A percentile compares a stretch with the other conserved stretches of the same genome.
These are phyloP conservation scores for Suillus weaverae DNA, from an alignment of 768 basidiomycete species.

Conservation along the genomic window DNA sequence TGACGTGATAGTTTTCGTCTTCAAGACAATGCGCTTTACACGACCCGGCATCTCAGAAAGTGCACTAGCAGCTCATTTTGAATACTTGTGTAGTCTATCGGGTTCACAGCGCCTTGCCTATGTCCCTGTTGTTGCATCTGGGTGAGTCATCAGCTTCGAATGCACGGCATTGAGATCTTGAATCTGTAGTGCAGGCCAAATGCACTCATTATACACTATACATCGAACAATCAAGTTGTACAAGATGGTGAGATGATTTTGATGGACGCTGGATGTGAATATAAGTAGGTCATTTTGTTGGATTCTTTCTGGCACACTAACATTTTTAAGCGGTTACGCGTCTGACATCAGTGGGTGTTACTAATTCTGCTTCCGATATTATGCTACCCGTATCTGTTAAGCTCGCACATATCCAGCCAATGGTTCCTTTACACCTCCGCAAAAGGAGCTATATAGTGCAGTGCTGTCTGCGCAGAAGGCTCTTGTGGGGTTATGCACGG, in stretches of 20 bases:
- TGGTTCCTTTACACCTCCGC: slow-evolving; percentile 75
- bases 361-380: background rate
- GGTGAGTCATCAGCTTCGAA: slow-evolving; percentile 46
- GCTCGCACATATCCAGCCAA: slow-evolving; percentile 88
- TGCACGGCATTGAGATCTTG: background rate
- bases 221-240: slow-evolving; percentile 81
- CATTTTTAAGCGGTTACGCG: slow-evolving; percentile 71
- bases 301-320: slow-evolving; percentile 10
- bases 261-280: slow-evolving; percentile 92
- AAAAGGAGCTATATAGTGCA: slow-evolving; percentile 82
- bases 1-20: slow-evolving; percentile 1
- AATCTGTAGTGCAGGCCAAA: slow-evolving; percentile 59
- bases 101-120: slow-evolving; percentile 93
- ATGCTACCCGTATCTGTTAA: slow-evolving; percentile 28
- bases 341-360: slow-evolving; percentile 83
- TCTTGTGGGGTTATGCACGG: slow-evolving; percentile 61
- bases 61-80: slow-evolving; percentile 78
- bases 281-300: slow-evolving; percentile 54
- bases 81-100: slow-evolving; percentile 76
- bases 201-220: slow-evolving; percentile 92
- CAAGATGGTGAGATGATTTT: slow-evolving; percentile 73
- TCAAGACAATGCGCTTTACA: slow-evolving; percentile 82
- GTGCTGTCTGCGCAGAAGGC: slow-evolving; percentile 72
- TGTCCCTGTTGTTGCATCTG: slow-evolving; percentile 95
- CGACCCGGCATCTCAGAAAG: slow-evolving; percentile 57